phyloP scores from a whole-genome alignment of 805 yeast genomes.

The Tetrapisispora pingtungensis region DNA sequence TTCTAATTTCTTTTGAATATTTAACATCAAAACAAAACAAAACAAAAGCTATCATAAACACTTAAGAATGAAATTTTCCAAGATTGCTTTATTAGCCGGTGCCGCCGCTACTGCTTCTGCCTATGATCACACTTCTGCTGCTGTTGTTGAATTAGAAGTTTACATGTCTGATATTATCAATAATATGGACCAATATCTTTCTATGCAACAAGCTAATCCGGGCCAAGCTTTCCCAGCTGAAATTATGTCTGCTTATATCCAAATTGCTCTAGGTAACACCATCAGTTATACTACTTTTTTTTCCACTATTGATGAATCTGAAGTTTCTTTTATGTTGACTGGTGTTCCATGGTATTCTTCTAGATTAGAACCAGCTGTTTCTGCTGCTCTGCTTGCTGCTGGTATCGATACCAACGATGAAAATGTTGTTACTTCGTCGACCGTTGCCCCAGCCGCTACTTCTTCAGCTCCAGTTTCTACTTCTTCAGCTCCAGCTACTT shows the following conservation, averaged over 20 bases:
- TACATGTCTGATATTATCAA: constrained; percentile 7
- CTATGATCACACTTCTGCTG: constrained; percentile 1
- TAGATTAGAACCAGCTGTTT: constrained; percentile 8
- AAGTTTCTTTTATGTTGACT: neutral
- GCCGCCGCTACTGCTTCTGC: constrained; percentile 4
- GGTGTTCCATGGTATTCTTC: constrained; percentile 27
- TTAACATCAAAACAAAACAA: neutral
- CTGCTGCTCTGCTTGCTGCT: constrained; percentile 4
- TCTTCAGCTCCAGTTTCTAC: neutral
- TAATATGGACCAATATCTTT: constrained; percentile 3
- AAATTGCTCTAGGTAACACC: constrained; percentile 1
- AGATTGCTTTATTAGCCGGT: constrained; percentile 3
- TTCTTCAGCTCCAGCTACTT: too few species aligned
- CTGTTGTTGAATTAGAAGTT: constrained; percentile 4
- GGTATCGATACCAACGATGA: neutral
- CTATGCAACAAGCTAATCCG: constrained; percentile 7
- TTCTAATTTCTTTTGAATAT: too few species aligned
- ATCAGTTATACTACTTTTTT: constrained; percentile 4
- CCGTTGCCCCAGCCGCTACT: neutral
- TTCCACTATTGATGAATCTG: neutral
- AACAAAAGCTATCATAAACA: neutral
- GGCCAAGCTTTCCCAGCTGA: constrained; percentile 5
- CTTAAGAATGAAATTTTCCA: constrained; percentile 2
- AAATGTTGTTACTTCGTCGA: neutral
- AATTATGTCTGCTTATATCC: constrained; percentile 2